Percentiles rank a stretch among this genome's conserved stretches.
Conservation (phyloP, 1,284 basidiomycete genomes). For the Meira miltonrushii region DNA sequence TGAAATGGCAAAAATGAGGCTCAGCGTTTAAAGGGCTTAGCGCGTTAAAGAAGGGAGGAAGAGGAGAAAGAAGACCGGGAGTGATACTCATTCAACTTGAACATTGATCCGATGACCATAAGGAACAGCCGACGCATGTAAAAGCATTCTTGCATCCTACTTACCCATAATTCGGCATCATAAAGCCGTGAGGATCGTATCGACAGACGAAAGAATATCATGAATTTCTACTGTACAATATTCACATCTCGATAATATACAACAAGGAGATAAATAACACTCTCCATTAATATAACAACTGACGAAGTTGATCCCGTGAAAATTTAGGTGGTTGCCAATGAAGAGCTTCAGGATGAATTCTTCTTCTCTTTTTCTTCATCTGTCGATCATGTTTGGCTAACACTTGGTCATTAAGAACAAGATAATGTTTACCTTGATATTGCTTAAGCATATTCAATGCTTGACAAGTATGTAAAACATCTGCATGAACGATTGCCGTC, state of each 20-base stretch:
- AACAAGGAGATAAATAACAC: not conserved
- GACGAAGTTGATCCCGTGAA: slow-evolving; percentile 8
- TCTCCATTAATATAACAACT: not conserved
- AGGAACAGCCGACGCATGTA: too few relatives aligned
- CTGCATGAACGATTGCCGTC: slow-evolving; percentile 92
- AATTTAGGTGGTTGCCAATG: slow-evolving; percentile 71
- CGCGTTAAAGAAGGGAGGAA: too few relatives aligned
- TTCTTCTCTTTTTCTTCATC: slow-evolving; percentile 69
- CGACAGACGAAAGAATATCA: too few relatives aligned
- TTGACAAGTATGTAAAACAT: slow-evolving; percentile 97
- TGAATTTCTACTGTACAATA: too few relatives aligned
- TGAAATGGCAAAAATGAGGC: too few relatives aligned
- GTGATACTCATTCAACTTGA: too few relatives aligned
- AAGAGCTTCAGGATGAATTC: slow-evolving; percentile 74
- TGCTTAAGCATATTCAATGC: slow-evolving; percentile 93
- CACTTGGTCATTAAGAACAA: slow-evolving; percentile 83
- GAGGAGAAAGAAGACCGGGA: too few relatives aligned
- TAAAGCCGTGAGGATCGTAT: too few relatives aligned
- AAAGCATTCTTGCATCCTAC: too few relatives aligned
- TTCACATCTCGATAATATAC: not conserved
- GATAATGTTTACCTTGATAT: slow-evolving; percentile 89
- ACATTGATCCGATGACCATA: too few relatives aligned
- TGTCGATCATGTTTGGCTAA: slow-evolving; percentile 84
- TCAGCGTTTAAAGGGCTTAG: too few relatives aligned
- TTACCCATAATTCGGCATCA: too few relatives aligned